Evolutionary conservation across 345 rosid genomes (phyloP), one percentile per base, ranked within the genome.

Genomic region (Pelargonium nanum): DNA sequence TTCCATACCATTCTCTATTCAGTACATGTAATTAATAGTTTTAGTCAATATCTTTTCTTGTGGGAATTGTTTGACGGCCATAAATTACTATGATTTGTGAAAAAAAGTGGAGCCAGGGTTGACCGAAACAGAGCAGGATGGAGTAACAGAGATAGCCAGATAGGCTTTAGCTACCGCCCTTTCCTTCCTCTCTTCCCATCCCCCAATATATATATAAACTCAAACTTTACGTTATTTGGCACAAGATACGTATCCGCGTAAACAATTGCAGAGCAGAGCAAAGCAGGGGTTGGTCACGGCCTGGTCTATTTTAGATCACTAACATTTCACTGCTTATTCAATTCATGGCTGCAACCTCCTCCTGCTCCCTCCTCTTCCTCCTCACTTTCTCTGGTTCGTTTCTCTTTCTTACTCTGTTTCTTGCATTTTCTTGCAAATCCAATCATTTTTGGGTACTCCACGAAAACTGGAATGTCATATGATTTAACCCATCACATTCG

Each of bases 341-440:
- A 13, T 45, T 25, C 48, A 26, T 56, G 19, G 24, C 63, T 52
- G 24, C 56, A 4, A 21, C 60, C 24, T 19, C 69, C 19, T 26
- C 45, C 16, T 26, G 15, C 24, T 0, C 25, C 2, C 50, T 51
- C 57, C 53, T 66, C 21, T 20, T 52, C 53, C 25, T 57, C 19
- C 32, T 58, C 21, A 20, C 58, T 13, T 12, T 64, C 44, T 56
- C 51, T 8, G 55, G 60, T 64, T 48, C 21, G 30, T 44, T 22
- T 21, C 53, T 54, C 50, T 50, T 32, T 44, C 0, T 61, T 5
- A 32, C 55, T 1, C 55, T 20, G 40, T 53, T 55, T 26, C 1
- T 23, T n/a, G 16, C 6, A 5, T 24, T 25, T 25, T 57, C 32
- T 56, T 4, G 28, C 45, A 22, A 58, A 26, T 9, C 16, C 51